phyloP scores from a whole-genome alignment of 2,329 filamentous ascomycete species.

The Pyrenophora seminiperda region DNA sequence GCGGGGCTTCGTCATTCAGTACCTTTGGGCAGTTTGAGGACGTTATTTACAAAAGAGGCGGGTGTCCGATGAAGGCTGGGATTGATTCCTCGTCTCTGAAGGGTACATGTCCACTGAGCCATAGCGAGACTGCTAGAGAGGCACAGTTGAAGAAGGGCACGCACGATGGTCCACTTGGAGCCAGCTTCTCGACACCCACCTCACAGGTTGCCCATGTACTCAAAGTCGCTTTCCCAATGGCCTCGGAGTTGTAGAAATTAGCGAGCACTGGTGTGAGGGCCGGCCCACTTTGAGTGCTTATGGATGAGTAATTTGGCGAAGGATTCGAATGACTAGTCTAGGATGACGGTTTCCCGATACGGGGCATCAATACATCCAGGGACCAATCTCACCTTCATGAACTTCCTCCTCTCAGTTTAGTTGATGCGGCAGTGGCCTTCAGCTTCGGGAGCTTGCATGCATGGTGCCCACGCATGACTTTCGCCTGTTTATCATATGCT shows the following conservation, averaged over 20 bases:
- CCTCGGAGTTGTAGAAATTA: not conserved
- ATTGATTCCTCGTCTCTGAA: not conserved
- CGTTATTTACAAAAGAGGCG: not conserved
- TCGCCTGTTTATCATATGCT: no score
- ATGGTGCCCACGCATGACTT: not conserved
- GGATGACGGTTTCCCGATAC: not conserved
- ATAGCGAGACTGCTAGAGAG: no score
- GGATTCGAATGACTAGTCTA: no score
- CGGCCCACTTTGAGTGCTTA: not conserved
- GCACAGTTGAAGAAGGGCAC: not conserved
- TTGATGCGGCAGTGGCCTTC: not conserved
- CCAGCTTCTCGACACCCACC: not conserved
- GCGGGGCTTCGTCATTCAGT: slow-evolving; percentile 6
- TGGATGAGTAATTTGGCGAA: no score
- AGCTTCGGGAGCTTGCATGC: not conserved
- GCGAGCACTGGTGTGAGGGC: not conserved
- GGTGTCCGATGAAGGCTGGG: not conserved
- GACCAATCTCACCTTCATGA: not conserved
- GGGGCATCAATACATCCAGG: not conserved
- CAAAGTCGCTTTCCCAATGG: not conserved
- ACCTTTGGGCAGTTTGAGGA: slow-evolving; percentile 9
- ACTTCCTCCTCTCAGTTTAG: not conserved
- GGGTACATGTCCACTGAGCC: not conserved
- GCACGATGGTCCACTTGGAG: not conserved
- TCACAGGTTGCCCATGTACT: not conserved